Evolutionary conservation across 2,329 filamentous ascomycete species (phyloP), one percentile per base, ranked within the genome.

Genomic region (Cryoendolithus antarcticus): DNA sequence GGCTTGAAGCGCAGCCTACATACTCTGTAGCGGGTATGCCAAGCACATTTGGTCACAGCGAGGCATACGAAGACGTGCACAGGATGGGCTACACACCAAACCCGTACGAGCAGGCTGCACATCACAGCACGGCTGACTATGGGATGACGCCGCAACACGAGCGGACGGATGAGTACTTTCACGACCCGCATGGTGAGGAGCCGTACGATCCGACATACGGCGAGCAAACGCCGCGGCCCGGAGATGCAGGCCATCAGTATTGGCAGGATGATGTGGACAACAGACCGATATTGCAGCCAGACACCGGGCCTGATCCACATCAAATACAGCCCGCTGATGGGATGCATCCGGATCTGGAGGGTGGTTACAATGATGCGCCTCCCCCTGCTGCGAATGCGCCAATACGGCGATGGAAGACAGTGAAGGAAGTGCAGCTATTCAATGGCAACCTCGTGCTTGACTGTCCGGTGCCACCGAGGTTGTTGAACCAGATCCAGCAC

Each of bases 391-490:
- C 68, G 48, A 74, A 69, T 40, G 73, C 67, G 46, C 74, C 73
- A 4, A 77, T 96, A 49, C 81, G 84, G 60, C 75, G 91, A 59
- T 96, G 86, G 84, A 98, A 96, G 70, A 98, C 91, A 0, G 89
- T 98, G 35, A 98, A 96, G 65, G 86, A 95, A 66, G 89, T 98
- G 39, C 55, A 93, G 53, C 65, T 98, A 38, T 98, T 94, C 70
- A 82, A 93, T 49, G 91, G 91, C 47, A 98, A 98, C 63, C 74
- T 98, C 53, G 88, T 98, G 30, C 77, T 98, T 3, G 91, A 98
- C 61, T 98, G 91, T 58, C 91, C 91, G 0, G 85, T 98, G 42
- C 89, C 91, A 0, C 89, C 91, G 0, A 77, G 80, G 53, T 69
- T 98, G 32, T 67, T 98, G 33, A 88, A 82, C 55, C 85, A 94